Evolutionary conservation across 2,329 filamentous ascomycete species (phyloP), one percentile per base, ranked within the genome.

Genomic region (Fusarium camptoceras): DNA sequence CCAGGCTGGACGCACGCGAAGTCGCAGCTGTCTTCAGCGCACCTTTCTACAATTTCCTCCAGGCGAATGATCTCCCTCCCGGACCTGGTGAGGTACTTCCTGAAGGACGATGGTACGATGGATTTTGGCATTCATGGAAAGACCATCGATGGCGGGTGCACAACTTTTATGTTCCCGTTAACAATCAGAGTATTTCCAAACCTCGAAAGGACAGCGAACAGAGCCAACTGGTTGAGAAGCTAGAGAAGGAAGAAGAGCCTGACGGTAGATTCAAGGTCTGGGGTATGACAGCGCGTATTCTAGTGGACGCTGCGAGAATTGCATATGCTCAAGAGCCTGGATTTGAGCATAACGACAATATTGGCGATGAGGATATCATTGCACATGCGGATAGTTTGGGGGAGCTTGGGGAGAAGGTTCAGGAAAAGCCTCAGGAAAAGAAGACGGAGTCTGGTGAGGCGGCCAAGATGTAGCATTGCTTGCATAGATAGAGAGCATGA

Each of bases 11-110:
- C 80, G 92, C 94, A 3, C 91, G 92, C 71, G 95, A 98, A 81
- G 95, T 98, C 3, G 94, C 94, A 3, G 94, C 94, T 46, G 94
- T 98, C 34, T 98, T 98, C 81, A 95, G 93, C 8, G 94, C 92
- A 8, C 92, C 93, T 1, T 94, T 98, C 73, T 89, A 91, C 78
- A 92, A 94, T 78, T 98, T 98, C 78, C 82, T 98, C 55, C 84
- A 83, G 48, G 78, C 83, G 31, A 79, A 81, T 53, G 91, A 93
- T 78, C 85, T 92, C 67, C 79, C 83, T 5, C 78, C 78, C 4
- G 75, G 76, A 14, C 66, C 78, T 59, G 75, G 81, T 69, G 64
- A 78, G 74, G 59, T 69, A 24, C 81, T 81, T 68, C 87, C 79
- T 57, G 83, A 79, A 37, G 88, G 89, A 1, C 85, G 89, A 59